Base-by-base conservation (phyloP, 78 protist genomes). In the Goniomonas avonlea region DNA sequence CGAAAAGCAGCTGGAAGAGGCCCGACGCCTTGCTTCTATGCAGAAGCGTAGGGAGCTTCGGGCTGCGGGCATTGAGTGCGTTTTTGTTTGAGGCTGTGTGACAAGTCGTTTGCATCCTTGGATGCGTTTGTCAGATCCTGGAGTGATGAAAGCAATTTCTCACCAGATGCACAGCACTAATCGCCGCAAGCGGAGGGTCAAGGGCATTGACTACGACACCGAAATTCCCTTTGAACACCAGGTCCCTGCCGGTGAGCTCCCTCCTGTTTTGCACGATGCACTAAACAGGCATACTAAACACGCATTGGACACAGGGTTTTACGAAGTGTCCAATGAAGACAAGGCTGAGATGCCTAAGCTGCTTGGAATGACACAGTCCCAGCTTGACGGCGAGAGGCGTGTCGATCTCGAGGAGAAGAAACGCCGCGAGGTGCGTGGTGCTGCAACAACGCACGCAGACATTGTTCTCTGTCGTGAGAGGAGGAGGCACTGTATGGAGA, bases 1-100 rank as follows among this genome's bases (percentile, higher is more conserved):
- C 43, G 99, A 96, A 70, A 83, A 89, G 76, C 95, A 92, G 81
- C 87, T 97, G 43, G 98, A 93, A 29, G 99, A 96, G 77, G 99
- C 99, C 1, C 71, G 96, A 25, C 81, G 99, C 31, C 84, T 94
- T 21, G 94, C 99, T 3, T 20, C 70, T 40, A 86, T 96, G 60
- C 99, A 98, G 78, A 96, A 95, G 86, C 80, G 94, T 32, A 82
- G 99, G 40, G 98, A 95, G 58, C 63, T 96, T 34, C 80, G 83
- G 68, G 96, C 98, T 0, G 97, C 96, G 2, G 97, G 98, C 50
- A 84, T 92, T 29, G 76, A 70, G 82, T 58, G 77, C 37, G 41
- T 31, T 17, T 17, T 45, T 45, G 9, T 45, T 15, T 45, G 83
- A 92, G 29, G 37, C 76, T 5, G 17, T 61, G 43, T 77, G 66